Evolutionary conservation across 345 rosid species (phyloP).

Genomic region (Dipteronia dyeriana): DNA sequence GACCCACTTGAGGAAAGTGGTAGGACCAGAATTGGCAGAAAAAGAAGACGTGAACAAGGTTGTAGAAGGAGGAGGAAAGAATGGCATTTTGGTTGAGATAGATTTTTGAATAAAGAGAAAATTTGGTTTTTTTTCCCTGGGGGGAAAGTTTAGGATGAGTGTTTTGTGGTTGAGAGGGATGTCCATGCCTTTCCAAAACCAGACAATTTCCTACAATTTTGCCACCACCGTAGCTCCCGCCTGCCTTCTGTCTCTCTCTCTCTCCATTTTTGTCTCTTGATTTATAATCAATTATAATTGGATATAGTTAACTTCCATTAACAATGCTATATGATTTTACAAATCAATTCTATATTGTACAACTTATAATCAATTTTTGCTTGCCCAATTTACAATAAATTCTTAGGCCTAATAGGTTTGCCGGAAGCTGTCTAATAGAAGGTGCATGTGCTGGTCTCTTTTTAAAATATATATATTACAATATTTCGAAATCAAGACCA

Average conservation of each 20-base stretch:
- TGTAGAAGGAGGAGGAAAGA: conserved; percentile 15
- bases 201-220: conserved; percentile 40
- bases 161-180: conserved; percentile 8
- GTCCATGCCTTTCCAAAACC: conserved; percentile 28
- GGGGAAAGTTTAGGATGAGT: conserved; percentile 20
- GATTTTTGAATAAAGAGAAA: conserved; percentile 31
- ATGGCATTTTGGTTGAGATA: conserved; percentile 28
- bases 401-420: no score
- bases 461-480: no score
- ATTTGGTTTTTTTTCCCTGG: conserved; percentile 7
- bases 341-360: no score
- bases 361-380: no score
- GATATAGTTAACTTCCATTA: background rate
- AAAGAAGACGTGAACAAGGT: conserved; percentile 18
- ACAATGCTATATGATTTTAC: no score
- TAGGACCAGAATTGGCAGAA: conserved; percentile 25
- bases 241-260: no score
- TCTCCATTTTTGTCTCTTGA: background rate
- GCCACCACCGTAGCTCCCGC: conserved; percentile 31
- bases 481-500: no score
- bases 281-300: no score
- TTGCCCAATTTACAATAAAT: no score
- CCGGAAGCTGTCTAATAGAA: no score
- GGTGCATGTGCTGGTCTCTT: no score
- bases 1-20: conserved; percentile 18